Evolutionary conservation across 2,329 filamentous ascomycete species (phyloP), one percentile per base, ranked within the genome.

Genomic region (Monilinia polystroma): DNA sequence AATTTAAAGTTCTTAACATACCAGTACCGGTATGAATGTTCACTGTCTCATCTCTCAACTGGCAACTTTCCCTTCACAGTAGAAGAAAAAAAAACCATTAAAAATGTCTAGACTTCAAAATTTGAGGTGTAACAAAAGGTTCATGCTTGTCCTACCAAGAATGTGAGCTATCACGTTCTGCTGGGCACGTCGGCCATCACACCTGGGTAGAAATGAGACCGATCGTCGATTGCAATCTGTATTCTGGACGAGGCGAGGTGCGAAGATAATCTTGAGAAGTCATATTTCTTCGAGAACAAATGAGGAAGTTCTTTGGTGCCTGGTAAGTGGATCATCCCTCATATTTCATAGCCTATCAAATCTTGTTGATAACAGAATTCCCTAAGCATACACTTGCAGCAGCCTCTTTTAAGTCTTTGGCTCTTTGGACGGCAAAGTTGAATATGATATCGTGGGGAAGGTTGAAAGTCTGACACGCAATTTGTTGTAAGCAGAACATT

Each of bases 381-480:
- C 53, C 32, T 51, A 65, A 58, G 52, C 63, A 58, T 35, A 59
- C 63, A 58, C 63, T 65, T 59, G 63, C 63, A 65, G 41, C n/a
- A 51, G 35, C n/a, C 41, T 47, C 23, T 43, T 49, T 23, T 29
- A 26, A n/a, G 16, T 45, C 16, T 60, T 60, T 23, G 55, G 51
- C 16, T 45, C 20, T 29, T 58, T 45, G 52, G 52, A 57, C 41
- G 52, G 43, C 16, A 64, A 64, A 18, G 14, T 10, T 58, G 32
- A 65, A 59, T 51, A 29, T 58, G 63, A 65, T 56, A 38, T 59
- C 63, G 53, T 51, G 63, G 53, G 63, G 63, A 65, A 57, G 8
- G 38, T 55, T 8, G 26, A 64, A 45, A 47, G 52, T 57, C 52
- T 57, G 62, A 57, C 62, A 58, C 41, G 32, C 54, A 26, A 38